Conservation (phyloP, 2,329 filamentous ascomycete species). For the Ceratocystis albifundus region DNA sequence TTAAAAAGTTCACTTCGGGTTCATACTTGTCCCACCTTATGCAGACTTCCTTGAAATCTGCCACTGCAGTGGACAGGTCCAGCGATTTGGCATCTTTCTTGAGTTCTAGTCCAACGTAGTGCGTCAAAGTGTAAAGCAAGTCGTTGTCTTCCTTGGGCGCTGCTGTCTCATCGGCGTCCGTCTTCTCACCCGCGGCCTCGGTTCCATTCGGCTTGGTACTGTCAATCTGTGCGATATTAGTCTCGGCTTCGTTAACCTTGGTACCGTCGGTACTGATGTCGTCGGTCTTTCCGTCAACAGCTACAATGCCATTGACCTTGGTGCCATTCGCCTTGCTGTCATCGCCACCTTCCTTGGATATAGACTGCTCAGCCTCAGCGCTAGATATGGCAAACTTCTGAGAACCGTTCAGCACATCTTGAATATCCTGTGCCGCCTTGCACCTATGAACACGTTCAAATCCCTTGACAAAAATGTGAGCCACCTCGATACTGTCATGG, state of each 20-base stretch:
- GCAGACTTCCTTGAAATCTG: slow-evolving; percentile 77
- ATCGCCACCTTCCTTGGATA: slow-evolving; percentile 23
- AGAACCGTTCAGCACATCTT: slow-evolving; percentile 44
- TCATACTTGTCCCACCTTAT: slow-evolving; percentile 65
- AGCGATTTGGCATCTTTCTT: slow-evolving; percentile 63
- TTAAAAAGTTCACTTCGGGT: slow-evolving; percentile 61
- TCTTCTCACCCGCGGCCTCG: slow-evolving; percentile 26
- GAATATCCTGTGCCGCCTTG: slow-evolving; percentile 42
- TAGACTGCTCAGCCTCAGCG: neutral
- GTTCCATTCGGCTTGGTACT: slow-evolving; percentile 23
- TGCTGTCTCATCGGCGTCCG: slow-evolving; percentile 28
- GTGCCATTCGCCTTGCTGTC: slow-evolving; percentile 30
- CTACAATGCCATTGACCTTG: slow-evolving; percentile 33
- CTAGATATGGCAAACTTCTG: slow-evolving; percentile 35
- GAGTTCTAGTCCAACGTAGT: slow-evolving; percentile 83
- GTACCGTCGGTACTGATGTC: no score
- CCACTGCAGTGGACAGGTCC: slow-evolving; percentile 69
- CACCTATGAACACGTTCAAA: slow-evolving; percentile 72
- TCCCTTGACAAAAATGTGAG: slow-evolving; percentile 85
- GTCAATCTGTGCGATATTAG: no score
- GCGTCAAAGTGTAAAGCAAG: slow-evolving; percentile 74
- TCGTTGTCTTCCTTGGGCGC: slow-evolving; percentile 24
- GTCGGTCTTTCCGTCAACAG: slow-evolving; percentile 26
- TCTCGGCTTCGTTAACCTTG: no score
- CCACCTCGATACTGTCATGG: slow-evolving; percentile 66